Evolutionary conservation across 164 flowering plant genomes (phyloP).

Genomic region (Annona cherimola): DNA sequence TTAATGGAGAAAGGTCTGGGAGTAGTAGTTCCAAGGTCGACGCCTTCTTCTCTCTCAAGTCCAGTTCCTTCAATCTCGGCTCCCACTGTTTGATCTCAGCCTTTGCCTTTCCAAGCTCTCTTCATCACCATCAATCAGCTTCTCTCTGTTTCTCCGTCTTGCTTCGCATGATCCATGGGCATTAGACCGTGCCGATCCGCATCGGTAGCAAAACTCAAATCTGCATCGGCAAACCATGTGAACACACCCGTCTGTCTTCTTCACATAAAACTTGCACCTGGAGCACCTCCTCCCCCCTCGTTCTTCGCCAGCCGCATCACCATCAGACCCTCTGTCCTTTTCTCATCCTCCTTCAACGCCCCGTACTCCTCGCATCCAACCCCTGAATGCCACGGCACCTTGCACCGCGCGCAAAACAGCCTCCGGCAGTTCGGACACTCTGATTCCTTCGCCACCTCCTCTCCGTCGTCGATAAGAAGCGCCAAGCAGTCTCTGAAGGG

Average conservation of each 20-base stretch:
- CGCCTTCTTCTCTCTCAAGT: too few species aligned
- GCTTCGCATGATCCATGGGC: not conserved
- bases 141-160: not conserved
- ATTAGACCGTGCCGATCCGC: conserved; percentile 13
- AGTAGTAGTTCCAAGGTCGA: too few species aligned
- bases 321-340: conserved; percentile 25
- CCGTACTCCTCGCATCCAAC: conserved; percentile 27
- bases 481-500: conserved; percentile 20
- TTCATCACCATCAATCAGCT: not conserved
- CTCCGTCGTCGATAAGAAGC: conserved; percentile 14
- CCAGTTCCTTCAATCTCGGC: too few species aligned
- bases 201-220: conserved; percentile 16
- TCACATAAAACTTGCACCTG: conserved; percentile 39
- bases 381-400: conserved; percentile 36
- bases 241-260: conserved; percentile 31
- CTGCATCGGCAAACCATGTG: conserved; percentile 48
- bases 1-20: too few species aligned
- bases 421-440: conserved; percentile 40
- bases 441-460: conserved; percentile 1
- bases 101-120: too few species aligned
- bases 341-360: conserved; percentile 8
- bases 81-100: too few species aligned
- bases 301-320: conserved; percentile 31
- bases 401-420: conserved; percentile 38
- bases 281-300: conserved; percentile 46